A percentile compares a stretch with the other conserved stretches of the same genome.
phyloP scores from a whole-genome alignment of 306 rosid species.

The Casuarina equisetifolia region DNA sequence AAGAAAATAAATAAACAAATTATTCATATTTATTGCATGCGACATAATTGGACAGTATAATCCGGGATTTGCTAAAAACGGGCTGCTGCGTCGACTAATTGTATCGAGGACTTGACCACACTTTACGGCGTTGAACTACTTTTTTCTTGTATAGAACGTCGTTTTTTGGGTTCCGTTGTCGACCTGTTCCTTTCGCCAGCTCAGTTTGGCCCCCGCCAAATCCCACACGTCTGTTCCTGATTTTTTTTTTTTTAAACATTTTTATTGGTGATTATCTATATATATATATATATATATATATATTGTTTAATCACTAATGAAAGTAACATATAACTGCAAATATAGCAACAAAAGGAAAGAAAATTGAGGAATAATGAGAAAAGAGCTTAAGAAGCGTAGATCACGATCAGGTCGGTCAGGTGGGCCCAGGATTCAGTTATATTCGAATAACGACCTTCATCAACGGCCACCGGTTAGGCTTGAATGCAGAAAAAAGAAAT shows the following conservation, averaged over 20 bases:
- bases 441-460: background rate
- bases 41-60: too few relatives aligned
- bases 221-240: constrained; percentile 8
- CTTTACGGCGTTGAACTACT: background rate
- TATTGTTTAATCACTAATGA: too few relatives aligned
- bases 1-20: too few relatives aligned
- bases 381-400: too few relatives aligned
- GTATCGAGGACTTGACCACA: background rate
- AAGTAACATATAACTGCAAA: too few relatives aligned
- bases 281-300: too few relatives aligned
- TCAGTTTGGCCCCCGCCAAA: constrained; percentile 16
- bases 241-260: background rate
- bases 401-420: background rate
- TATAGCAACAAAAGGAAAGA: too few relatives aligned
- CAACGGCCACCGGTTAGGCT: background rate
- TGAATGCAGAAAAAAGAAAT: background rate
- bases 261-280: too few relatives aligned
- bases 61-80: too few relatives aligned
- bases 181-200: constrained; percentile 21
- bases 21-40: too few relatives aligned
- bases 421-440: background rate
- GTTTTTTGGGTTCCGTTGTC: background rate
- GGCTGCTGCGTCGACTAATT: too few relatives aligned
- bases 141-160: background rate
- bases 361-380: too few relatives aligned